A percentile compares a stretch with the other conserved stretches of the same genome.
Conservation (phyloP, 2,329 filamentous ascomycete species). For the Cytospora piceicola region DNA sequence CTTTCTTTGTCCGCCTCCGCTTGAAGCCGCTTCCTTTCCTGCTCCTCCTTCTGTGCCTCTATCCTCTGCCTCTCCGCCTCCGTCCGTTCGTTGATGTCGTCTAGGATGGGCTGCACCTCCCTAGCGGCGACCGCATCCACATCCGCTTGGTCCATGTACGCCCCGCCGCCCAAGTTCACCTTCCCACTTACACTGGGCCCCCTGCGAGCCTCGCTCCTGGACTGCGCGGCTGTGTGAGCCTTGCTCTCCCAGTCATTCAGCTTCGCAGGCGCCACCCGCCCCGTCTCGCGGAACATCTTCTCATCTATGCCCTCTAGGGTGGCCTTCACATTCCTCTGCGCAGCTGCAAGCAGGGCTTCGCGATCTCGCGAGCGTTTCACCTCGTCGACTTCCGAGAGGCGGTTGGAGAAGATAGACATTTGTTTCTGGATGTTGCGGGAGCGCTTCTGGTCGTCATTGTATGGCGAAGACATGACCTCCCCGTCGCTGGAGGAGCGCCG, state of each 20-base stretch:
- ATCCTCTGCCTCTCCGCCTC: constrained; percentile 72
- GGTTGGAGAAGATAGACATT: constrained; percentile 76
- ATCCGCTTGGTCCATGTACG: constrained; percentile 75
- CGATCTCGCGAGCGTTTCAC: constrained; percentile 77
- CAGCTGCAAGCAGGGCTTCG: constrained; percentile 73
- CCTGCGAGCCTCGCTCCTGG: constrained; percentile 64
- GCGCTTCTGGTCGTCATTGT: constrained; percentile 62
- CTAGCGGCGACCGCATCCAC: constrained; percentile 79
- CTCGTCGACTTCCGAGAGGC: constrained; percentile 69
- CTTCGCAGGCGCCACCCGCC: constrained; percentile 69
- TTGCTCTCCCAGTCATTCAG: constrained; percentile 79
- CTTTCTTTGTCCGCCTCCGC: constrained; percentile 58
- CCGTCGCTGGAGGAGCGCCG: constrained; percentile 71
- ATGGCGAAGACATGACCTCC: constrained; percentile 45
- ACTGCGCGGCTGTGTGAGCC: constrained; percentile 70
- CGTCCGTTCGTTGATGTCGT: constrained; percentile 81
- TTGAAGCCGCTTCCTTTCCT: constrained; percentile 66
- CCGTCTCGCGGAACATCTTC: constrained; percentile 75
- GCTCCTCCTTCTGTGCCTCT: constrained; percentile 64
- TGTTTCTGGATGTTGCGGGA: constrained; percentile 76
- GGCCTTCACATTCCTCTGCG: constrained; percentile 83
- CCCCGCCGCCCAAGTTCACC: constrained; percentile 77
- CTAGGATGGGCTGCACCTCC: constrained; percentile 79
- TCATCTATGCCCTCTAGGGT: constrained; percentile 81
- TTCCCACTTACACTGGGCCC: constrained; percentile 52